Percentiles rank a stretch among this genome's conserved stretches.
These are phyloP conservation scores for Mucor lusitanicus DNA, from an alignment of 371 early-diverging fungal genomes.

Conservation along the genomic window DNA sequence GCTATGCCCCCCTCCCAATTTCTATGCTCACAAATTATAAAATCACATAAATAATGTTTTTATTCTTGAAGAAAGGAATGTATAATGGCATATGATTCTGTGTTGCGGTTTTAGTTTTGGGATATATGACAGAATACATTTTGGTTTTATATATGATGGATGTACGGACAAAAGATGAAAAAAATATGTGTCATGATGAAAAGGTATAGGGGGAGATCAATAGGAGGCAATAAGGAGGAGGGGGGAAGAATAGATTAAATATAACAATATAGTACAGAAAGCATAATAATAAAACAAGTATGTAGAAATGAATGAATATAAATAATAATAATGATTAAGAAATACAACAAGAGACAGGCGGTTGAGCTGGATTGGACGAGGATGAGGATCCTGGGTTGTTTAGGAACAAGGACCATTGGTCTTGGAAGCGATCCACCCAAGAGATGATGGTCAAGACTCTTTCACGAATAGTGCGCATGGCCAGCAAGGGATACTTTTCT, in stretches of 20 bases:
- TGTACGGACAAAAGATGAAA: too few species aligned
- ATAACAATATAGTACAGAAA: too few species aligned
- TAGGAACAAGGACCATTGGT: slow-evolving; percentile 30
- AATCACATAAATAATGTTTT: neutral
- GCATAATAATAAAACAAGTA: neutral
- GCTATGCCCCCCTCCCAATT: neutral
- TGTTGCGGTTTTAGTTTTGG: neutral
- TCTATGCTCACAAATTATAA: neutral
- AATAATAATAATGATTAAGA: slow-evolving; percentile 7
- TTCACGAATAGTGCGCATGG: slow-evolving; percentile 44
- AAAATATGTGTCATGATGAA: too few species aligned
- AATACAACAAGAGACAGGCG: slow-evolving; percentile 13
- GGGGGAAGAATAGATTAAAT: too few species aligned
- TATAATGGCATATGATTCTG: neutral
- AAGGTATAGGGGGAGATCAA: too few species aligned
- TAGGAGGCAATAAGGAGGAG: too few species aligned
- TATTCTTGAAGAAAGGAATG: neutral
- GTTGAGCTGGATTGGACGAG: neutral
- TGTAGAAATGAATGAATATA: neutral
- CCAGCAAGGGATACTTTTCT: slow-evolving; percentile 50
- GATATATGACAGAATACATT: neutral
- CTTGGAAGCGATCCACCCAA: slow-evolving; percentile 45
- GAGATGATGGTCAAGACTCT: slow-evolving; percentile 39
- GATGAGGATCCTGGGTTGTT: neutral
- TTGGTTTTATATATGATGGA: too few species aligned